These are phyloP conservation scores for Ascochyta rabiei DNA, from an alignment of 2,329 filamentous ascomycete species.

Conservation along the genomic window DNA sequence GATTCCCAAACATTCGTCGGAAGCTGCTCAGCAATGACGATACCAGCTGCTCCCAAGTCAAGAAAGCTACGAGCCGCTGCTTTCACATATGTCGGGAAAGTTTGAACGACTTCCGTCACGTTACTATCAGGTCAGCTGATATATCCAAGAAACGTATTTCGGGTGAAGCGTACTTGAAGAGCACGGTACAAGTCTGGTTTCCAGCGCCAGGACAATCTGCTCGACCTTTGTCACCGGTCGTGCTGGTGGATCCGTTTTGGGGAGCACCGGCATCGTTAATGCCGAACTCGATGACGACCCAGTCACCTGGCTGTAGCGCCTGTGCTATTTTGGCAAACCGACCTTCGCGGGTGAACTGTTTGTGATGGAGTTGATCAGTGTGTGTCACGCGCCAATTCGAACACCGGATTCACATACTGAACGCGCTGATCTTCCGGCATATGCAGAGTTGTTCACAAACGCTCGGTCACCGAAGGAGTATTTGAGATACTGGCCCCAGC, in stretches of 20 bases:
- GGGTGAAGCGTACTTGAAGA: conserved; percentile 42
- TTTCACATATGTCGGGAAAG: conserved; percentile 64
- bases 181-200: conserved; percentile 57
- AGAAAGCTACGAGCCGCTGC: conserved; percentile 60
- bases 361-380: no score
- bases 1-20: conserved; percentile 66
- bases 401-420: conserved; percentile 43
- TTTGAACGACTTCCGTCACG: conserved; percentile 60
- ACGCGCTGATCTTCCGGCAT: conserved; percentile 68
- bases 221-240: conserved; percentile 62
- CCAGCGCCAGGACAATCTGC: conserved; percentile 63
- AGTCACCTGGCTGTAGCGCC: conserved; percentile 62
- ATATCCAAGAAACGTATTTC: not conserved
- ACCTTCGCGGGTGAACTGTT: conserved; percentile 64
- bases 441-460: conserved; percentile 64
- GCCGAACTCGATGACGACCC: conserved; percentile 71
- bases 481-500: conserved; percentile 66
- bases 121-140: conserved; percentile 38
- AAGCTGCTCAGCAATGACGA: conserved; percentile 60
- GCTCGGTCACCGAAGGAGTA: conserved; percentile 54
- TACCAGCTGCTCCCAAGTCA: conserved; percentile 61
- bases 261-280: conserved; percentile 62
- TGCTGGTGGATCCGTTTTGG: conserved; percentile 58
- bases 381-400: no score
- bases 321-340: conserved; percentile 63